These are phyloP conservation scores for Helotiales sp. DNA, from an alignment of 2,329 filamentous ascomycete genomes.

Conservation along the genomic window DNA sequence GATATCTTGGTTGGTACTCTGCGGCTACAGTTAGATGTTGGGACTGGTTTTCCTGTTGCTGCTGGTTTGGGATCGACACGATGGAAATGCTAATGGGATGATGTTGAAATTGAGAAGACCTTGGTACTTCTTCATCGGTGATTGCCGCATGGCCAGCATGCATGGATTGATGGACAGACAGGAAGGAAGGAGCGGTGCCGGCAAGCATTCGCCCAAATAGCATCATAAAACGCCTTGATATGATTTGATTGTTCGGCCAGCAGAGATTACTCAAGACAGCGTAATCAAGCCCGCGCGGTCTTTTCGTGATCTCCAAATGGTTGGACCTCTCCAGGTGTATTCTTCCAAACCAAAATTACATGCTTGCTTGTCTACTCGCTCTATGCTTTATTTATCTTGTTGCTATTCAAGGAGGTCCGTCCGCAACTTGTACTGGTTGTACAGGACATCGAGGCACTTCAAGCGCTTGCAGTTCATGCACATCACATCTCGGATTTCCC, in stretches of 20 bases:
- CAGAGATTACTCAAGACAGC: conserved; percentile 13
- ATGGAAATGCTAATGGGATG: not conserved
- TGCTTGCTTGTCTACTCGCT: not conserved
- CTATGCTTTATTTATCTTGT: not conserved
- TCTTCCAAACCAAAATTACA: not conserved
- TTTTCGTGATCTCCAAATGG: not conserved
- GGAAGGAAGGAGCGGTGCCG: not conserved
- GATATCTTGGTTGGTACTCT: not conserved
- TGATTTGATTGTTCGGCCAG: not conserved
- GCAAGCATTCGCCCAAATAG: conserved; percentile 12
- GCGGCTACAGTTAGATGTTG: not conserved
- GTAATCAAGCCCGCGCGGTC: conserved; percentile 10
- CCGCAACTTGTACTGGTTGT: not conserved
- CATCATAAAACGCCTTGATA: conserved; percentile 19
- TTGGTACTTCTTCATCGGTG: not conserved
- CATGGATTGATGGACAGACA: not conserved
- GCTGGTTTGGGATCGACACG: not conserved
- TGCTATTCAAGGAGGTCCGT: conserved; percentile 10
- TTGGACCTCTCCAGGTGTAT: not conserved
- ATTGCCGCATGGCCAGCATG: conserved; percentile 3
- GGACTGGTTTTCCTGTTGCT: not conserved
- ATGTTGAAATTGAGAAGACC: not conserved
- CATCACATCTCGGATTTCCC: conserved; percentile 4
- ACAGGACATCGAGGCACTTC: conserved; percentile 18
- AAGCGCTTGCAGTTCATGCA: conserved; percentile 1